phyloP scores from a whole-genome alignment of 176 grass and related monocot species.

The Eremochloa ophiuroides region DNA sequence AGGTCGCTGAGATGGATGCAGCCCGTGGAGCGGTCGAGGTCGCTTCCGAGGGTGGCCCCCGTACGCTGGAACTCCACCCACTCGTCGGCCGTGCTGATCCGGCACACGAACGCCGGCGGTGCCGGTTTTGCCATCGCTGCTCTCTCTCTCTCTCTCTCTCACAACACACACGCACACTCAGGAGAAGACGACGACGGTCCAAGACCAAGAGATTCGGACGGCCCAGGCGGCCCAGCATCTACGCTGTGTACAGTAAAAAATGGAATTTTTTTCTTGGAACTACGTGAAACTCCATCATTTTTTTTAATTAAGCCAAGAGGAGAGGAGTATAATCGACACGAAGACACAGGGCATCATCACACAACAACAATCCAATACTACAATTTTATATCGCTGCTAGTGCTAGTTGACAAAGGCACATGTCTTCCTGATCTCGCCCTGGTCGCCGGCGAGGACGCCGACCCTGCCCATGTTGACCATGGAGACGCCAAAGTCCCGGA shows the following conservation, averaged over 20 bases:
- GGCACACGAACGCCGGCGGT: constrained; percentile 51
- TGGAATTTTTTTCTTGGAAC: background rate
- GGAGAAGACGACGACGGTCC: no score
- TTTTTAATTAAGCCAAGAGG: no score
- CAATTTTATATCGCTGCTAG: background rate
- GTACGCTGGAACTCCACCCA: constrained; percentile 53
- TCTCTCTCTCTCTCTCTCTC: no score
- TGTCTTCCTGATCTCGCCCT: constrained; percentile 47
- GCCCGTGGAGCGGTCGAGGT: constrained; percentile 55
- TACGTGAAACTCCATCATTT: background rate
- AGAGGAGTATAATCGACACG: background rate
- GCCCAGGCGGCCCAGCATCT: no score
- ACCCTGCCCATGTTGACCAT: constrained; percentile 74
- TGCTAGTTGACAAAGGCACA: constrained; percentile 50
- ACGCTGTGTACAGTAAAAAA: constrained; percentile 1
- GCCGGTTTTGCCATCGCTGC: background rate
- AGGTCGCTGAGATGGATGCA: constrained; percentile 81
- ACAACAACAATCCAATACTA: no score
- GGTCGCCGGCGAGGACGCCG: constrained; percentile 35
- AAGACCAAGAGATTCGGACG: no score
- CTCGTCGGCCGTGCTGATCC: constrained; percentile 55
- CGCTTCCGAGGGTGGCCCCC: constrained; percentile 40
- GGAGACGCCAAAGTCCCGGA: constrained; percentile 56
- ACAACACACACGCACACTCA: no score
- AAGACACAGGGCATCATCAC: background rate